phyloP scores from a whole-genome alignment of 768 basidiomycete species.

The Lactarius vividus region DNA sequence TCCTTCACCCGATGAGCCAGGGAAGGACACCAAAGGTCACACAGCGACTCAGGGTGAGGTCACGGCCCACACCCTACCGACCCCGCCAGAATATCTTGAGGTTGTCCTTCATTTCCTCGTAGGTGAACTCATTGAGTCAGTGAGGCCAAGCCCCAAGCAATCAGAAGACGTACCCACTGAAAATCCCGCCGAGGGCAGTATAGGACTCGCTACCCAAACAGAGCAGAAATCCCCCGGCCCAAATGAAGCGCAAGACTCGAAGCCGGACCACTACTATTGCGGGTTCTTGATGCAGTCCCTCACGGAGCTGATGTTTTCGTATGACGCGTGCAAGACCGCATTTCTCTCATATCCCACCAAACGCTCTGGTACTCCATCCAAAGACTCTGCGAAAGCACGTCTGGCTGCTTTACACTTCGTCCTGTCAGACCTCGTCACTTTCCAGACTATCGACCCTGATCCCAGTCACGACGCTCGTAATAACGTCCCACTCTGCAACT shows the following conservation, averaged over 20 bases:
- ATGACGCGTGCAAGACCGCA: constrained; percentile 84
- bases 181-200: neutral
- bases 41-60: constrained; percentile 26
- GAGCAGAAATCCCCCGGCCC: neutral
- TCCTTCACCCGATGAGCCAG: constrained; percentile 12
- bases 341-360: constrained; percentile 79
- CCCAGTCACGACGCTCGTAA: constrained; percentile 53
- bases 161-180: constrained; percentile 16
- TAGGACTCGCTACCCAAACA: neutral
- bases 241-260: constrained; percentile 12
- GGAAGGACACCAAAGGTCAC: constrained; percentile 29
- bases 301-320: constrained; percentile 91
- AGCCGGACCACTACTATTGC: constrained; percentile 48
- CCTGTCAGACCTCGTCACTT: constrained; percentile 78
- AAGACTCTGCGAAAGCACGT: constrained; percentile 61
- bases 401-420: constrained; percentile 74
- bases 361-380: constrained; percentile 55
- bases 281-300: constrained; percentile 90
- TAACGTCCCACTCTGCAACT: constrained; percentile 67
- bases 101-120: constrained; percentile 67
- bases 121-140: constrained; percentile 61
- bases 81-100: constrained; percentile 50
- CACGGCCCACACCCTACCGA: constrained; percentile 27
- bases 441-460: constrained; percentile 66
- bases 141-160: constrained; percentile 36